Evolutionary conservation across 805 yeast genomes (phyloP), one percentile per base, ranked within the genome.

Genomic region (Candida wancherniae): DNA sequence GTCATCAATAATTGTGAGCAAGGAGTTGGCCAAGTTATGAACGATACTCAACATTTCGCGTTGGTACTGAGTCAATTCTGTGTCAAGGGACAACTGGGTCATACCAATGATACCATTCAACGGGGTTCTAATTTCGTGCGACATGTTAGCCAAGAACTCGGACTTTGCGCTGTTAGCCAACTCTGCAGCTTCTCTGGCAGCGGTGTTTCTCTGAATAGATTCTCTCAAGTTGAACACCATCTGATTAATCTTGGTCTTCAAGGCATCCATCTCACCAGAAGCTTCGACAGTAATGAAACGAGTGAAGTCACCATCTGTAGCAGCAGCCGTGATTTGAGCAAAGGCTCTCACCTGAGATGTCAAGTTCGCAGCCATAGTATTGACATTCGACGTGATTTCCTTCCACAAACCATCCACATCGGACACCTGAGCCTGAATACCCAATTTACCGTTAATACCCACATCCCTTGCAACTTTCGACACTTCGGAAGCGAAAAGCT

Each of bases 341-440:
- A 85, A 85, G 0, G 94, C 95, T 58, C 95, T 74, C 50, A 85
- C 95, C 62, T 85, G 95, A 1, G 94, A 80, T 0, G 95, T 85
- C 54, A 85, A 72, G 55, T 85, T 85, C n/a, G 90, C 78, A 31
- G 95, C 95, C 95, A 85, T 85, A 15, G 90, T 84, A 53, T 85
- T 85, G 43, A 85, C 95, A 58, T 85, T 85, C 12, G 92, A 83
- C 16, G 94, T 85, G 50, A 85, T 85, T 48, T 84, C 94, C 51
- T 82, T 84, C 95, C 95, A 85, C 38, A 84, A 61, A 2, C 95
- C 95, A 57, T 84, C 94, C 14, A 85, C 94, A 62, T 85, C 95
- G 31, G 78, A 74, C 16, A 85, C 94, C 53, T 85, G 92, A 6
- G 95, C 94, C 53, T 84, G 94, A 28, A 84, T 92, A 47, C 95